phyloP scores from a whole-genome alignment of 495 filamentous ascomycete genomes.

The Penicillium chermesinum region DNA sequence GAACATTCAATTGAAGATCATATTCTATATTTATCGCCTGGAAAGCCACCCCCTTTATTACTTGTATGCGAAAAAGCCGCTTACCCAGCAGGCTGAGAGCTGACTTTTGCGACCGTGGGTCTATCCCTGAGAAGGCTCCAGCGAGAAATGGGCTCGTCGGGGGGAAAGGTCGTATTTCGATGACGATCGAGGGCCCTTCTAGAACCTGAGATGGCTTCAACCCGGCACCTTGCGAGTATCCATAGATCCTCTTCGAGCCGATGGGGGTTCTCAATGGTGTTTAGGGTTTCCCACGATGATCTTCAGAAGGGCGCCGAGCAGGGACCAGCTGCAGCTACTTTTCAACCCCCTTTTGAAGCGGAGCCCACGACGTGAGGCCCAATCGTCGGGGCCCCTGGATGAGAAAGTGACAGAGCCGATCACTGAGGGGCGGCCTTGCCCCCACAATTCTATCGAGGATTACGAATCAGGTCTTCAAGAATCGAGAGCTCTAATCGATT shows the following conservation, averaged over 20 bases:
- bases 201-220: no score
- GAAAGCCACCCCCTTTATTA: no score
- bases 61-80: no score
- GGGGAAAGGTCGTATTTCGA: no score
- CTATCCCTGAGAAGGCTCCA: no score
- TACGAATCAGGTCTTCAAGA: constrained; percentile 2
- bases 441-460: constrained; percentile 1
- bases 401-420: constrained; percentile 20
- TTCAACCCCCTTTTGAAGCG: constrained; percentile 10
- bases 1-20: no score
- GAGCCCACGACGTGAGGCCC: constrained; percentile 9
- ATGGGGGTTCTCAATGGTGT: neutral
- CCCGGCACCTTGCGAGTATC: no score
- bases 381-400: constrained; percentile 9
- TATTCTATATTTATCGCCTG: no score
- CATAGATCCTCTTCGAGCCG: neutral
- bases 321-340: constrained; percentile 15
- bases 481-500: neutral
- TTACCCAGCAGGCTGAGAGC: no score
- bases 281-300: constrained; percentile 7
- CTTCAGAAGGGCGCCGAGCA: constrained; percentile 11
- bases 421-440: constrained; percentile 1
- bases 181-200: no score
- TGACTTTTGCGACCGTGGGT: no score
- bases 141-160: no score